A percentile compares a stretch with the other conserved stretches of the same genome.
Evolutionary conservation across 495 filamentous ascomycete genomes (phyloP).

Genomic region (Aspergillus saccharolyticus): DNA sequence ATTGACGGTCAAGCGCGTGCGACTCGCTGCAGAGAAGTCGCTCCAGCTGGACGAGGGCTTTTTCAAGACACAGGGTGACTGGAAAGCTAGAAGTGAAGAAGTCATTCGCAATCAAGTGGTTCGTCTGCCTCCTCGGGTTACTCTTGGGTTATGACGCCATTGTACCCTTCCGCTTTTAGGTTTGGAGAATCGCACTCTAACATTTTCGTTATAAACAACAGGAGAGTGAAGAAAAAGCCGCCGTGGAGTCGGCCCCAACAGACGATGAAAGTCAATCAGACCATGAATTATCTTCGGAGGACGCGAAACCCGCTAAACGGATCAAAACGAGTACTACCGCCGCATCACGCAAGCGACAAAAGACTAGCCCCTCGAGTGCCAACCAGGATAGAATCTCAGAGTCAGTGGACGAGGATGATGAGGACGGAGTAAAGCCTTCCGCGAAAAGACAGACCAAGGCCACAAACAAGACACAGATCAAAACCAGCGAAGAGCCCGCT

Average conservation of each 20-base stretch:
- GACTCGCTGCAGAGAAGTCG: constrained; percentile 60
- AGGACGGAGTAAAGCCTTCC: constrained; percentile 25
- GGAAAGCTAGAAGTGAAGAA: constrained; percentile 76
- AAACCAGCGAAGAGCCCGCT: constrained; percentile 23
- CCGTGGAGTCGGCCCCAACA: constrained; percentile 9
- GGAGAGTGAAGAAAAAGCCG: constrained; percentile 29
- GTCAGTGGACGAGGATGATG: constrained; percentile 18
- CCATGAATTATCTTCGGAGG: constrained; percentile 15
- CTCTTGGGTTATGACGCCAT: not conserved
- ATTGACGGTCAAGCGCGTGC: constrained; percentile 73
- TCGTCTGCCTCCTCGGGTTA: constrained; percentile 24
- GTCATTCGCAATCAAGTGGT: constrained; percentile 70
- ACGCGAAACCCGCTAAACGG: constrained; percentile 26
- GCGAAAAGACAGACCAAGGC: constrained; percentile 18
- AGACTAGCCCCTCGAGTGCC: constrained; percentile 27
- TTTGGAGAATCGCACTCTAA: not conserved
- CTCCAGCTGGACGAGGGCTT: constrained; percentile 63
- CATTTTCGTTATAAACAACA: constrained; percentile 1
- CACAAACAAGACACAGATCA: constrained; percentile 19
- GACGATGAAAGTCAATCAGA: constrained; percentile 12
- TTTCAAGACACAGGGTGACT: constrained; percentile 57
- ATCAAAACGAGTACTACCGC: constrained; percentile 17
- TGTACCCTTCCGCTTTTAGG: not conserved
- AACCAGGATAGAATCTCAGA: constrained; percentile 18
- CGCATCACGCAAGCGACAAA: constrained; percentile 34